Base-by-base conservation (phyloP, 2,329 filamentous ascomycete species). In the Exserohilum turcica region DNA sequence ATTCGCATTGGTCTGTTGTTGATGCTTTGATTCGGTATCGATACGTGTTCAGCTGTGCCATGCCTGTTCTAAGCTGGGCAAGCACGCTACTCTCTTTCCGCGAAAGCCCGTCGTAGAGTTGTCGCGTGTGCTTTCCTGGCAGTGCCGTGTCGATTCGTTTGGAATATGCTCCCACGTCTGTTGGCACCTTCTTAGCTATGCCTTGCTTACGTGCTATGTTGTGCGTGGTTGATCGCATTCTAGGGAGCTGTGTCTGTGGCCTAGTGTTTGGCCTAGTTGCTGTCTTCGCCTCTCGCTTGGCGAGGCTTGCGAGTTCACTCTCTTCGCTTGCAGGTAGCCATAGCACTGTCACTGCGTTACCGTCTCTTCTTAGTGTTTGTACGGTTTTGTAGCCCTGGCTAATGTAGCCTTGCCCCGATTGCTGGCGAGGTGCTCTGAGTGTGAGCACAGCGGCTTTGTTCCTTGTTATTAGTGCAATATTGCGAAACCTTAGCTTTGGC, bases 271-370 rank as follows among this genome's bases (percentile, higher is more conserved):
- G 46, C 40, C 52, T 54, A 12, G 32, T 54, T 44, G 32, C 37
- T 13, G 13, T 29, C 45, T 54, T 54, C 43, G 45, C 51, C 45
- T 54, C 42, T 33, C 42, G 39, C 45, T 54, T 54, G 18, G 51
- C 45, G 27, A 49, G 39, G 16, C 35, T 21, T 45, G 48, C 47
- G 48, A 51, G 52, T 35, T 56, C 43, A 43, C 47, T 48, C 39
- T 51, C 52, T 56, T 56, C 37, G 52, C 52, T 56, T 48, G 37
- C 32, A 19, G 48, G 52, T 37, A 56, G 52, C 52, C 42, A 56
- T 40, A 51, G 42, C 24, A 37, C 36, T 55, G 47, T 51, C 43
- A 52, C 48, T 13, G 32, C 47, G 15, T 56, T 52, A 13, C 52
- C 31, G 31, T 52, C 47, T 52, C 43, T 43, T 47, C 38, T 53